Conservation (phyloP, 2,329 filamentous ascomycete genomes). For the Bimuria novae-zelandiae region DNA sequence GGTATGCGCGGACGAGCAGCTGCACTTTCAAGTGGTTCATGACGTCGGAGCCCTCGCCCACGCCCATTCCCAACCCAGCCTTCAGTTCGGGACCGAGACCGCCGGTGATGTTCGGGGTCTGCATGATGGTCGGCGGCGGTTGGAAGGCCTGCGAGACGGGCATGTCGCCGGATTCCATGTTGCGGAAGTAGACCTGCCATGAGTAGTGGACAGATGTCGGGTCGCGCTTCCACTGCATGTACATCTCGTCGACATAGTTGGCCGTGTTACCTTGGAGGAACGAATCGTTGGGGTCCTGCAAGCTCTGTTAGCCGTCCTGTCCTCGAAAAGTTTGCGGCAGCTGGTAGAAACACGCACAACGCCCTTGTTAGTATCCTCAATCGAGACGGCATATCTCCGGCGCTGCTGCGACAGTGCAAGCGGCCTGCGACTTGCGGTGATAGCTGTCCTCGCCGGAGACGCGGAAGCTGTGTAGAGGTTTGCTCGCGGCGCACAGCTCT, state of each 20-base stretch:
- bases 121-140: slow-evolving; percentile 89
- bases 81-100: slow-evolving; percentile 73
- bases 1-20: slow-evolving; percentile 94
- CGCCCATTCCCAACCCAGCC: slow-evolving; percentile 68
- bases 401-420: slow-evolving; percentile 52
- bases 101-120: slow-evolving; percentile 69
- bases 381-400: slow-evolving; percentile 63
- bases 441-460: slow-evolving; percentile 45
- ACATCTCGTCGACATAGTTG: slow-evolving; percentile 99
- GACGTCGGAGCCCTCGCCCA: slow-evolving; percentile 76
- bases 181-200: slow-evolving; percentile 99
- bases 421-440: slow-evolving; percentile 54
- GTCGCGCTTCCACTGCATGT: slow-evolving; percentile 94
- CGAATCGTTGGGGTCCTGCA: slow-evolving; percentile 83
- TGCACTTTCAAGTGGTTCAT: slow-evolving; percentile 98
- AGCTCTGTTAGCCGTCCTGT: slow-evolving; percentile 31
- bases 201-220: slow-evolving; percentile 93
- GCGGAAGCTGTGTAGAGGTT: slow-evolving; percentile 49
- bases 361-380: slow-evolving; percentile 63
- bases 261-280: slow-evolving; percentile 96
- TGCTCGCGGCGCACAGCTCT: slow-evolving; percentile 55
- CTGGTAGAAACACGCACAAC: slow-evolving; percentile 56
- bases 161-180: slow-evolving; percentile 98
- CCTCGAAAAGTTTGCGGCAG: slow-evolving; percentile 16
- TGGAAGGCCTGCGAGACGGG: slow-evolving; percentile 96